These are phyloP conservation scores for Sphaerulina musiva DNA, from an alignment of 2,329 filamentous ascomycete species.

Conservation along the genomic window DNA sequence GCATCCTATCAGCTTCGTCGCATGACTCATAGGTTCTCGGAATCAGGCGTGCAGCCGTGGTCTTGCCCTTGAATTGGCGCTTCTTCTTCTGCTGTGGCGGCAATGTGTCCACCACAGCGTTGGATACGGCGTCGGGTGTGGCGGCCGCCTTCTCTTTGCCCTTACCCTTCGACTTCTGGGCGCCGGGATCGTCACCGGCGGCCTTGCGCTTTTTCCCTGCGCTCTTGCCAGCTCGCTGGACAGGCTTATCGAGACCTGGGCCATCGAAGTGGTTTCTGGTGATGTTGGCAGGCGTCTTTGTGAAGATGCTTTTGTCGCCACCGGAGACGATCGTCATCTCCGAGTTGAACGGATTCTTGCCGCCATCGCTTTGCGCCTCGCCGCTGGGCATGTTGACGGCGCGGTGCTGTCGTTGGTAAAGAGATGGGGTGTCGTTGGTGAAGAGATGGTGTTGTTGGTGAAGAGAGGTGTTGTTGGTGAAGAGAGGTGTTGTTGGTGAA, in stretches of 20 bases:
- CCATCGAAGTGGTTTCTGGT: conserved; percentile 13
- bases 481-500: too few relatives aligned
- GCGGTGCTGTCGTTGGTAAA: background rate
- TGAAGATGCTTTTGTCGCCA: conserved; percentile 14
- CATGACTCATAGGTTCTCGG: conserved; percentile 27
- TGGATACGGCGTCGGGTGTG: background rate
- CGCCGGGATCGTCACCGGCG: background rate
- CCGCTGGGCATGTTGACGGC: conserved; percentile 1
- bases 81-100: conserved; percentile 7
- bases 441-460: too few relatives aligned
- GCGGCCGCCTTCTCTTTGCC: background rate
- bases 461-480: too few relatives aligned
- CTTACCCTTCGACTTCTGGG: conserved; percentile 1
- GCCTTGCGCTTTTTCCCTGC: conserved; percentile 14
- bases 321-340: conserved; percentile 16
- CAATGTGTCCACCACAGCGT: background rate
- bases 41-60: conserved; percentile 13
- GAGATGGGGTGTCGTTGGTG: too few relatives aligned
- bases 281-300: conserved; percentile 21
- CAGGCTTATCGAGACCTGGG: background rate
- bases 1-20: conserved; percentile 25
- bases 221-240: background rate
- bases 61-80: conserved; percentile 11
- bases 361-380: background rate
- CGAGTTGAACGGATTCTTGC: conserved; percentile 5